Conservation (phyloP, 2,329 filamentous ascomycete genomes). For the Hypomyces perniciosus region DNA sequence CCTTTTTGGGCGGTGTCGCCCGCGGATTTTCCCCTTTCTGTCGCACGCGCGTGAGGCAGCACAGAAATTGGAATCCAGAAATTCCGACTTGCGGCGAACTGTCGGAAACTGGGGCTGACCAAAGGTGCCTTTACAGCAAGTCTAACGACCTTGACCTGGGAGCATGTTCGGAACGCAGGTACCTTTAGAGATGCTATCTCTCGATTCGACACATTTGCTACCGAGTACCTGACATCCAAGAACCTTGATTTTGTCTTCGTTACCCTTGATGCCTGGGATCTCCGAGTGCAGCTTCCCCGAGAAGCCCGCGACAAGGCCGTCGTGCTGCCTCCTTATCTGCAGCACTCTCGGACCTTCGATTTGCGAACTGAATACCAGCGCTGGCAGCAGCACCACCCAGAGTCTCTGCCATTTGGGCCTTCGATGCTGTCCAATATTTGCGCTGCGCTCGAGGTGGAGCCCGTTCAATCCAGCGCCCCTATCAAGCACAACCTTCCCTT, state of each 20-base stretch:
- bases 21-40: slow-evolving; percentile 2
- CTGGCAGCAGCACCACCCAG: slow-evolving; percentile 97
- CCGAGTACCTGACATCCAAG: slow-evolving; percentile 83
- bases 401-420: slow-evolving; percentile 92
- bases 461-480: slow-evolving; percentile 91
- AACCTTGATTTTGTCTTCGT: slow-evolving; percentile 98
- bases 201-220: slow-evolving; percentile 88
- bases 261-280: slow-evolving; percentile 96
- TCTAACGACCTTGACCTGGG: slow-evolving; percentile 96
- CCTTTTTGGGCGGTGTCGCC: neutral
- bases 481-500: slow-evolving; percentile 99
- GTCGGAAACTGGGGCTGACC: slow-evolving; percentile 12
- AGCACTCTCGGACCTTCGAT: slow-evolving; percentile 96
- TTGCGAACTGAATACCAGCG: slow-evolving; percentile 95
- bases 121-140: slow-evolving; percentile 57
- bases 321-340: slow-evolving; percentile 90
- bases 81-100: slow-evolving; percentile 7
- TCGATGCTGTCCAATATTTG: slow-evolving; percentile 97
- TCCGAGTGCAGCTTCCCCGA: slow-evolving; percentile 92
- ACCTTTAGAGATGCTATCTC: slow-evolving; percentile 96
- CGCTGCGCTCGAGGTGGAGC: slow-evolving; percentile 94
- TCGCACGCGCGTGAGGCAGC: slow-evolving; percentile 5
- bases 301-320: slow-evolving; percentile 98
- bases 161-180: slow-evolving; percentile 95
- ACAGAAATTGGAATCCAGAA: slow-evolving; percentile 6